These are phyloP conservation scores for Leersia perrieri DNA, from an alignment of 176 grass and related monocot genomes.

Conservation along the genomic window DNA sequence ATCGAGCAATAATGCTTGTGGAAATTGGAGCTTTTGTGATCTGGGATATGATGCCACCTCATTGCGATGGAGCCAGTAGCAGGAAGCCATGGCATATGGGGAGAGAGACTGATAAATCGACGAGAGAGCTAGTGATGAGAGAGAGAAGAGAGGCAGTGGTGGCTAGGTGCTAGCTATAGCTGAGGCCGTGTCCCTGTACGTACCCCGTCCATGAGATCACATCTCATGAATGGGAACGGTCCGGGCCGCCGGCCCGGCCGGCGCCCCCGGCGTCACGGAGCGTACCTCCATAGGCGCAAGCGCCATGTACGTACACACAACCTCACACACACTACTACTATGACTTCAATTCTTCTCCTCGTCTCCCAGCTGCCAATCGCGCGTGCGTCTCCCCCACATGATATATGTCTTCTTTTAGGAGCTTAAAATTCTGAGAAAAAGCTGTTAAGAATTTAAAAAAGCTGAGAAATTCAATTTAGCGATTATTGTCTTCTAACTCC, in stretches of 20 bases:
- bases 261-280: conserved; percentile 32
- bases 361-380: background rate
- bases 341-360: background rate
- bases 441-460: too few species aligned
- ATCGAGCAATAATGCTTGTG: background rate
- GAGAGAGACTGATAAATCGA: too few species aligned
- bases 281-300: conserved; percentile 4
- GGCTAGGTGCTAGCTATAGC: background rate
- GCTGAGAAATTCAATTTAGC: too few species aligned
- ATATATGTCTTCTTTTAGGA: background rate
- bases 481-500: too few species aligned
- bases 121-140: too few species aligned
- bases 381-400: too few species aligned
- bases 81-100: background rate
- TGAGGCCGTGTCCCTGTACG: background rate
- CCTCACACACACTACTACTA: background rate
- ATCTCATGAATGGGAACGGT: conserved; percentile 30
- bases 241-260: background rate
- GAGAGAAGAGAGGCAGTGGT: background rate
- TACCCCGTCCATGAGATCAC: conserved; percentile 41
- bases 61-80: background rate
- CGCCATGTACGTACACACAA: conserved; percentile 14
- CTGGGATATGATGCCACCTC: background rate
- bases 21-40: background rate
- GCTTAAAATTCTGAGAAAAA: too few species aligned